phyloP scores from a whole-genome alignment of 2,329 filamentous ascomycete genomes.

The Thelonectria discophora region DNA sequence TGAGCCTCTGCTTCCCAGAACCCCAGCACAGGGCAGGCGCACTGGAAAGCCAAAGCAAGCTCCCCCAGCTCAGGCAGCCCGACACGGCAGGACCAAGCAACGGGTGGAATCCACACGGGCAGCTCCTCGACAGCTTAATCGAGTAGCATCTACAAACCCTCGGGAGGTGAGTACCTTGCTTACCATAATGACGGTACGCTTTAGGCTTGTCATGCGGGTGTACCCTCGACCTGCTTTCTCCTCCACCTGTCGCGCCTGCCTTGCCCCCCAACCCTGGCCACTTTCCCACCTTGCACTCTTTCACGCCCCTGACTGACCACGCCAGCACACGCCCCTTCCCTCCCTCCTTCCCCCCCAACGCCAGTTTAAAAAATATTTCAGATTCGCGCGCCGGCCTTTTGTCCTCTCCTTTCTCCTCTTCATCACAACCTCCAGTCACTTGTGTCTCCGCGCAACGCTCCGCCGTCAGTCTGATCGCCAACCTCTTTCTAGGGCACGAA shows the following conservation, averaged over 20 bases:
- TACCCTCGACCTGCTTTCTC: conserved; percentile 9
- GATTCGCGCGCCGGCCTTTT: conserved; percentile 45
- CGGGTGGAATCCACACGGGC: conserved; percentile 24
- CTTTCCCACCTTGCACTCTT: conserved; percentile 36
- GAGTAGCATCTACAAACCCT: conserved; percentile 4
- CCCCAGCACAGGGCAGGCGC: conserved; percentile 22
- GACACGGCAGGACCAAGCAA: conserved; percentile 28
- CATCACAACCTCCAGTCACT: conserved; percentile 56
- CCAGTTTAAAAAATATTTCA: conserved; percentile 53
- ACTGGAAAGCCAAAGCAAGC: conserved; percentile 18
- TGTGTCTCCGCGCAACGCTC: conserved; percentile 60
- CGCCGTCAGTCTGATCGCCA: conserved; percentile 55
- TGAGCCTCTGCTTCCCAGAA: conserved; percentile 15
- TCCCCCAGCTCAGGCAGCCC: conserved; percentile 21
- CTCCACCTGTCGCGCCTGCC: conserved; percentile 32
- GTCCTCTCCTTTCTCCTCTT: conserved; percentile 46
- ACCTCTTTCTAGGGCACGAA: conserved; percentile 81
- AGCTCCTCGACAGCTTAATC: conserved; percentile 19
- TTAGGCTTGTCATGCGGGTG: not conserved
- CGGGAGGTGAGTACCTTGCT: conserved; percentile 9
- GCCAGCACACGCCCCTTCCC: conserved; percentile 38
- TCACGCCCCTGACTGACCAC: conserved; percentile 35
- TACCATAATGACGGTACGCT: not conserved
- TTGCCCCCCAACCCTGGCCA: conserved; percentile 39
- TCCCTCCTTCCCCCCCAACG: conserved; percentile 34